A percentile compares a stretch with the other conserved stretches of the same genome.
Evolutionary conservation across 441 rosid genomes (phyloP).

Genomic region (Populus tomentosa): DNA sequence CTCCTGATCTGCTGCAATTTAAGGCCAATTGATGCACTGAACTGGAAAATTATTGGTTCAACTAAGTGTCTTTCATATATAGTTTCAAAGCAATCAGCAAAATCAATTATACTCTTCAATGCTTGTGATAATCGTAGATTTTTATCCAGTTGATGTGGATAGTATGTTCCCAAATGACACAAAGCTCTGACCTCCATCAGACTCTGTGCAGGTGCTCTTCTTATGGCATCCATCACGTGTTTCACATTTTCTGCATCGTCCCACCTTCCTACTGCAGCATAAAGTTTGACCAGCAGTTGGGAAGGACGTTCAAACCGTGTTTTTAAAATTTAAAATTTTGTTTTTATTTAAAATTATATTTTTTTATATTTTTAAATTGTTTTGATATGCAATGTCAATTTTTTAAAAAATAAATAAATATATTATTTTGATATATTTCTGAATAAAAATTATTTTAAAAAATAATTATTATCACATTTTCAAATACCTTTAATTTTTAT

Average conservation of each 20-base stretch:
- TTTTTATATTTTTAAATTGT: too few species aligned
- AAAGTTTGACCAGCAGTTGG: conserved; percentile 61
- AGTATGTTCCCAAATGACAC: not conserved
- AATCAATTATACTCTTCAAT: not conserved
- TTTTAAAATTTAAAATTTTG: too few species aligned
- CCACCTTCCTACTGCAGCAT: conserved; percentile 77
- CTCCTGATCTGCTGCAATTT: not conserved
- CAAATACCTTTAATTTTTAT: conserved; percentile 39
- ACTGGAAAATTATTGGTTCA: not conserved
- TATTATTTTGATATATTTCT: too few species aligned
- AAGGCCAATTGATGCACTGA: not conserved
- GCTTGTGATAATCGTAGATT: not conserved
- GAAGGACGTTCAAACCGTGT: too few species aligned
- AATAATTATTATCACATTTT: fast-evolving
- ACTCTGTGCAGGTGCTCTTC: conserved; percentile 21
- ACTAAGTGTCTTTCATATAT: not conserved
- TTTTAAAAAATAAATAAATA: too few species aligned
- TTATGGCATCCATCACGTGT: conserved; percentile 16
- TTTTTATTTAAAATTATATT: too few species aligned
- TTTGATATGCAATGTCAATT: too few species aligned
- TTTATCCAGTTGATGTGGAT: not conserved
- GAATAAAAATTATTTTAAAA: too few species aligned
- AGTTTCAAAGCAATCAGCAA: not conserved
- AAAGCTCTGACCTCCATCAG: conserved; percentile 19
- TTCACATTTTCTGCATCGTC: conserved; percentile 60